Evolutionary conservation across 257 asterid species (phyloP).

Genomic region (Eustoma russellianum): DNA sequence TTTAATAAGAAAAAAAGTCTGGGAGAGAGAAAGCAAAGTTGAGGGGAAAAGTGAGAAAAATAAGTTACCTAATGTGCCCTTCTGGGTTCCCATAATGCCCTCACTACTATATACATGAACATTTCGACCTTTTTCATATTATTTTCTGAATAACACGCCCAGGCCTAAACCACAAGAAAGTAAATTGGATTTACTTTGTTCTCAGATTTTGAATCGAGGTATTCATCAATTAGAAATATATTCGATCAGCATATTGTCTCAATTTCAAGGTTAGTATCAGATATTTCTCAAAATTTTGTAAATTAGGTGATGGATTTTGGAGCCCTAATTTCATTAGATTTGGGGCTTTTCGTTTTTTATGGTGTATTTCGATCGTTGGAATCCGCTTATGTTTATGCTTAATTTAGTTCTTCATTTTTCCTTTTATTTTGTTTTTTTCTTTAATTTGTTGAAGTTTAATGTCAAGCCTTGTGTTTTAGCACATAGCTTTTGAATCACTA

Average conservation of each 20-base stretch:
- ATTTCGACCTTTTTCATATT: constrained; percentile 3
- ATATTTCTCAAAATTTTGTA: neutral
- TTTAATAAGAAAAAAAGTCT: too few relatives aligned
- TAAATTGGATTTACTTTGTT: constrained; percentile 3
- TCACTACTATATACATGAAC: constrained; percentile 8
- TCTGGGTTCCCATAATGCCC: constrained; percentile 14
- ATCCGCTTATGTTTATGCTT: neutral
- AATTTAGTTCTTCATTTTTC: neutral
- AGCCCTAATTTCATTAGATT: neutral
- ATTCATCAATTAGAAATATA: constrained; percentile 11
- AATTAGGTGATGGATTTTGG: neutral
- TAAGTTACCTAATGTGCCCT: too few relatives aligned
- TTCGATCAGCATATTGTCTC: constrained; percentile 4
- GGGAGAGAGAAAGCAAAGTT: too few relatives aligned
- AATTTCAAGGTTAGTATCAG: constrained; percentile 16
- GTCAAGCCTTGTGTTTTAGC: neutral
- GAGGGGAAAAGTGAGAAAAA: too few relatives aligned
- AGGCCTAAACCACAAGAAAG: constrained; percentile 6
- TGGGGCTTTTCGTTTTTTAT: neutral
- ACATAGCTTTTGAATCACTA: neutral
- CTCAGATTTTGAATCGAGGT: constrained; percentile 1
- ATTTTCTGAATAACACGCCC: constrained; percentile 15
- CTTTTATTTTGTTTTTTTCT: neutral
- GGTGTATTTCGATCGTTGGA: neutral
- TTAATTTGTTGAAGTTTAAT: constrained; percentile 1